A percentile compares a stretch with the other conserved stretches of the same genome.
phyloP scores from a whole-genome alignment of 129 eudicot species.

The Saussurea involucrata region DNA sequence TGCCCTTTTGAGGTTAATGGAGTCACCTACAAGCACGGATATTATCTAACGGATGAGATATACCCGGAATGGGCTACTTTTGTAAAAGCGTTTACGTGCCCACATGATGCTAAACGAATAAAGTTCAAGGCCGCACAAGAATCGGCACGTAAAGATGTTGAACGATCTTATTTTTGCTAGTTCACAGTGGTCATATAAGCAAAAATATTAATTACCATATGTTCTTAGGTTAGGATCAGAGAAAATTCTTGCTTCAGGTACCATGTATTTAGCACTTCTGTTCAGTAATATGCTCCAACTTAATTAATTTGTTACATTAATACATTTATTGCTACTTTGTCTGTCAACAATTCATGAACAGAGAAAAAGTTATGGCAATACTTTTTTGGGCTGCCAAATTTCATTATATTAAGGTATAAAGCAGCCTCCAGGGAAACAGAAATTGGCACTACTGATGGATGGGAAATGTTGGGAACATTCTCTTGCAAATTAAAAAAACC shows the following conservation, averaged over 20 bases:
- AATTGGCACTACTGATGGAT: conserved; percentile 30
- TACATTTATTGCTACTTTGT: background rate
- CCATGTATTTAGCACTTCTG: background rate
- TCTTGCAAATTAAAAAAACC: conserved; percentile 10
- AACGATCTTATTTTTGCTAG: no score
- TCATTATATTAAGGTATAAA: conserved; percentile 25
- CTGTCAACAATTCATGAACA: conserved; percentile 10
- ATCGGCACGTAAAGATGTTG: no score
- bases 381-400: background rate
- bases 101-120: no score
- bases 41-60: no score
- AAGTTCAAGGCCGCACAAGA: no score
- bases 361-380: conserved; percentile 1
- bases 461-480: conserved; percentile 34
- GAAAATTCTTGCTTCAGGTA: background rate
- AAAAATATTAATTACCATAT: background rate
- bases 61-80: no score
- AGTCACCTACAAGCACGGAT: no score
- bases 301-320: no score
- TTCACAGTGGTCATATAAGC: no score
- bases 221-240: background rate
- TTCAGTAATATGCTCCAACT: background rate
- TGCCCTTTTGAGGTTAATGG: no score
- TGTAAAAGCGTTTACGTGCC: no score
- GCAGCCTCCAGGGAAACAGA: conserved; percentile 30